These are phyloP conservation scores for Xylaria sp. DNA, from an alignment of 2,329 filamentous ascomycete genomes.

Conservation along the genomic window DNA sequence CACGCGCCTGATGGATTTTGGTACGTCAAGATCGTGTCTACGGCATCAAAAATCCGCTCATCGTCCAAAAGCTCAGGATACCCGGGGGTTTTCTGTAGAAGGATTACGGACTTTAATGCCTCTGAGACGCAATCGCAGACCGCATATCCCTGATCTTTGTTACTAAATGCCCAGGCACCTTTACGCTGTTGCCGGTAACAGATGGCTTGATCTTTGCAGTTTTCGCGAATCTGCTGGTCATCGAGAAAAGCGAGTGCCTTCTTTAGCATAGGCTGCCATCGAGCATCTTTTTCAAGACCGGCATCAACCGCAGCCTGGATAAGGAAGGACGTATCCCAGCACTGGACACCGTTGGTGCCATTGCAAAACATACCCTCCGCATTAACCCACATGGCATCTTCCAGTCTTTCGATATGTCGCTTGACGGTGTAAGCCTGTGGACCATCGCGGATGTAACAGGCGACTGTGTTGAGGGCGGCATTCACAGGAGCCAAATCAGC, in stretches of 20 bases:
- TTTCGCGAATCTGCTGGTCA: constrained; percentile 87
- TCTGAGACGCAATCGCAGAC: constrained; percentile 96
- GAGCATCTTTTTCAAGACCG: constrained; percentile 78
- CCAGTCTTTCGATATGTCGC: constrained; percentile 81
- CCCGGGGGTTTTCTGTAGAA: constrained; percentile 81
- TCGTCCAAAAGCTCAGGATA: constrained; percentile 81
- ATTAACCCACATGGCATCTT: constrained; percentile 93
- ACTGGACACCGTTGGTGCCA: constrained; percentile 97
- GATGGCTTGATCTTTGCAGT: constrained; percentile 78
- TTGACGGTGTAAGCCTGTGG: constrained; percentile 77
- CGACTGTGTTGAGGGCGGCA: constrained; percentile 87
- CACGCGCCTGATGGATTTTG: constrained; percentile 89
- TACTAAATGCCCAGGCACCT: constrained; percentile 97
- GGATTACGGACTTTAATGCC: constrained; percentile 85
- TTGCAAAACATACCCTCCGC: constrained; percentile 93
- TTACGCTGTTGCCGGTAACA: constrained; percentile 93
- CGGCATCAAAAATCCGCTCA: constrained; percentile 82
- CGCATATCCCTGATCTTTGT: constrained; percentile 89
- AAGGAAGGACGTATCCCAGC: constrained; percentile 93
- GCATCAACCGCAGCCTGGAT: constrained; percentile 85
- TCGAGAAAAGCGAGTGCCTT: constrained; percentile 89
- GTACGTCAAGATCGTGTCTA: constrained; percentile 91
- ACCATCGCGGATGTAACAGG: constrained; percentile 86
- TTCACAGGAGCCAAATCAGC: constrained; percentile 89
- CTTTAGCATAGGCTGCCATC: constrained; percentile 84